Conservation (phyloP, 768 basidiomycete species). For the Boletus eberwhitei region DNA sequence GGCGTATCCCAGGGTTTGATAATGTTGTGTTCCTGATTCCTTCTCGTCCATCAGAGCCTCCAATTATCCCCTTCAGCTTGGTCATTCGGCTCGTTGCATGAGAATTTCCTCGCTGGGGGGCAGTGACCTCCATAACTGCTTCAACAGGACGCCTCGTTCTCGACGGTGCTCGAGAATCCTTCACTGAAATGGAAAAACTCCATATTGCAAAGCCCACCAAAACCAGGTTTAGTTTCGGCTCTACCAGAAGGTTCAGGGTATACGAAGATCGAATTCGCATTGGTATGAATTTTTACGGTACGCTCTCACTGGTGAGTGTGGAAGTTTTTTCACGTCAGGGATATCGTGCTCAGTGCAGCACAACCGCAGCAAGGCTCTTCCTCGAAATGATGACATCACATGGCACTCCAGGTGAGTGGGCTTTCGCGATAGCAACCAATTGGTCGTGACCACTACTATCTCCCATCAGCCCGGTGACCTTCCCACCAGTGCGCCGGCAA, state of each 20-base stretch:
- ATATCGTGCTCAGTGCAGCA: background rate
- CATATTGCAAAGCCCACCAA: background rate
- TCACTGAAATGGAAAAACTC: background rate
- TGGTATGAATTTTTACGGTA: background rate
- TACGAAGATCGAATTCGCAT: background rate
- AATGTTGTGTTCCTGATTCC: background rate
- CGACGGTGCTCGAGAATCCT: conserved; percentile 4
- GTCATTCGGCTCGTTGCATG: background rate
- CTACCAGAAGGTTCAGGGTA: conserved; percentile 1
- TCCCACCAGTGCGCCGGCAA: background rate
- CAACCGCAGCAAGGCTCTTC: background rate
- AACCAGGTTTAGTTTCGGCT: conserved; percentile 4
- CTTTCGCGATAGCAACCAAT: background rate
- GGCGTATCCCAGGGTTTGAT: background rate
- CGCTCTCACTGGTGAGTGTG: background rate
- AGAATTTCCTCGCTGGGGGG: background rate
- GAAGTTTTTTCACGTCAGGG: background rate
- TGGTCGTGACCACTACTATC: background rate
- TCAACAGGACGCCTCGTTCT: background rate
- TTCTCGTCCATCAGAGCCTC: background rate
- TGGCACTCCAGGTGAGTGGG: background rate
- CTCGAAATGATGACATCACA: conserved; percentile 6
- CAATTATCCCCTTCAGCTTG: background rate
- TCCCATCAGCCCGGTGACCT: background rate
- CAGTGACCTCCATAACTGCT: background rate